These are phyloP conservation scores for Verticillium longisporum DNA, from an alignment of 2,329 filamentous ascomycete genomes.

Conservation along the genomic window DNA sequence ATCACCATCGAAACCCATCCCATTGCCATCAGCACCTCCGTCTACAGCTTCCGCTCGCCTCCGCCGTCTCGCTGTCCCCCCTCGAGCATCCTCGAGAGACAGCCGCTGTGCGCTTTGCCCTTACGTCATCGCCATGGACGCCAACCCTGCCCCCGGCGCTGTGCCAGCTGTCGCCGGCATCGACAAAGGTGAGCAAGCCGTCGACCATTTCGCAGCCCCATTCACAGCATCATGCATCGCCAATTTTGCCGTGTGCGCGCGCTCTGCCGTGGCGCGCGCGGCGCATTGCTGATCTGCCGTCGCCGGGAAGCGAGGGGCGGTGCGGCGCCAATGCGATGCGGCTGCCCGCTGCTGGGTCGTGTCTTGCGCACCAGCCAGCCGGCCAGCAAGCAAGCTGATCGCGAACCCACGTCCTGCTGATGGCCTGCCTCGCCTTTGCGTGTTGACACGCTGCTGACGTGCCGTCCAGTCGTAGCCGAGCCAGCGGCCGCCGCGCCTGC, in stretches of 20 bases:
- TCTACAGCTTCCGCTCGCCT: not conserved
- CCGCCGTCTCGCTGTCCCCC: not conserved
- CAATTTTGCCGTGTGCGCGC: too few relatives aligned
- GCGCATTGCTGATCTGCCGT: not conserved
- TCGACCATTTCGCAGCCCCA: not conserved
- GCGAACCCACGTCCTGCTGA: too few relatives aligned
- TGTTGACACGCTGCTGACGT: not conserved
- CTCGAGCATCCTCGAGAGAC: not conserved
- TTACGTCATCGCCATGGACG: conserved; percentile 29
- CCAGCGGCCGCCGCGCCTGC: conserved; percentile 19
- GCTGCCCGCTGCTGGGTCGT: not conserved
- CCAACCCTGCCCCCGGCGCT: conserved; percentile 13
- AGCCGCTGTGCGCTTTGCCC: not conserved
- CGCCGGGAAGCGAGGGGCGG: not conserved
- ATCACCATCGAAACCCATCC: not conserved
- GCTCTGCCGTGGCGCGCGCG: not conserved
- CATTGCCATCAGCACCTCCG: not conserved
- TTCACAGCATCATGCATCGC: conserved; percentile 4
- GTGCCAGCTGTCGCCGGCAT: conserved; percentile 14
- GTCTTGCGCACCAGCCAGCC: not conserved
- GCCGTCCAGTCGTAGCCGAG: conserved; percentile 13
- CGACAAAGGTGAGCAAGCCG: conserved; percentile 20
- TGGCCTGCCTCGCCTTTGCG: too few relatives aligned
- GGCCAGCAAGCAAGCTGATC: not conserved
- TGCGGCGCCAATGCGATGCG: not conserved